Evolutionary conservation across 208 protist species (phyloP).

Genomic region (Crithidia brevicula): DNA sequence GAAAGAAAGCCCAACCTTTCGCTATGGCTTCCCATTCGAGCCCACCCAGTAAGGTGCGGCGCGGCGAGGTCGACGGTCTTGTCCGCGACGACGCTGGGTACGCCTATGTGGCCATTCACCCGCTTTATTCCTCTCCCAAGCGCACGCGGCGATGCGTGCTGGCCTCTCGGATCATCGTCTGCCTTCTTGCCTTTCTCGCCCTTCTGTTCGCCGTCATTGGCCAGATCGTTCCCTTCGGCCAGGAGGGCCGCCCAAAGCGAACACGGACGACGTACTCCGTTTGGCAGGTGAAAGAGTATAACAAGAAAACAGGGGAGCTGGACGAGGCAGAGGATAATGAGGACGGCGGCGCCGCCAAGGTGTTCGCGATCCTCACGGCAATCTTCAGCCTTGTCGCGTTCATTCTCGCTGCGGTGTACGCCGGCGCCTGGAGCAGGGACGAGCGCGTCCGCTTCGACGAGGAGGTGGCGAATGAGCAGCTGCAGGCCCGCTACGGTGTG

Average conservation of each 20-base stretch:
- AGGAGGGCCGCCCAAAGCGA: neutral
- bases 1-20: too few relatives aligned
- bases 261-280: neutral
- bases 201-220: constrained; percentile 7
- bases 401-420: constrained; percentile 14
- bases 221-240: constrained; percentile 5
- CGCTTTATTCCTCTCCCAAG: neutral
- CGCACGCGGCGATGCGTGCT: neutral
- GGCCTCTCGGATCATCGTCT: neutral
- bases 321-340: neutral
- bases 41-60: neutral
- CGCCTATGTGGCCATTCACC: constrained; percentile 10
- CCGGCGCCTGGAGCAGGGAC: neutral
- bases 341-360: neutral
- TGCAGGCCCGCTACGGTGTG: constrained; percentile 1
- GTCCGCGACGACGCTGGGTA: constrained; percentile 2
- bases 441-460: neutral
- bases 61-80: neutral
- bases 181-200: constrained; percentile 3
- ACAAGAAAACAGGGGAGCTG: neutral
- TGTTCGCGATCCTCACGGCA: constrained; percentile 1
- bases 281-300: constrained; percentile 11
- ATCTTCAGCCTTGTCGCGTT: constrained; percentile 17
- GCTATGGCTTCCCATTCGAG: too few relatives aligned
- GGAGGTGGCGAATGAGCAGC: constrained; percentile 1